Base-by-base conservation (phyloP, 768 basidiomycete genomes). In the Trametes maxima region DNA sequence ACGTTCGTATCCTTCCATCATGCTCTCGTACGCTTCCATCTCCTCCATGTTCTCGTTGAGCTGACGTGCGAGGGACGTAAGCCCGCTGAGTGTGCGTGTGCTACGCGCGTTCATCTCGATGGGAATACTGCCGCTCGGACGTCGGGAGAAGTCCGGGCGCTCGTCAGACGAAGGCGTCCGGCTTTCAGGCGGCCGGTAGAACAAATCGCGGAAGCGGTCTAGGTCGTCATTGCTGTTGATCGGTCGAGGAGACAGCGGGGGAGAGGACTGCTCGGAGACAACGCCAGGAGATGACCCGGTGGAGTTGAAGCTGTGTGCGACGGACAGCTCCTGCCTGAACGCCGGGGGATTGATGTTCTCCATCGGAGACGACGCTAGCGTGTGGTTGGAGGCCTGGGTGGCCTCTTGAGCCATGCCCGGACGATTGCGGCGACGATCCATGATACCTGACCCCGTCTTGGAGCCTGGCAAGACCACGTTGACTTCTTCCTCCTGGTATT, bases 181-280 rank as follows among this genome's bases (percentile, higher is more conserved):
- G 47, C 56, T 60, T 51, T 58, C 62, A 1, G 66, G 63, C 3
- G 87, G 87, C 43, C 76, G 78, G 70, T 88, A 91, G 73, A 92
- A 92, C 8, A 92, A 76, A 67, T 91, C 87, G 39, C 82, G 83
- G 76, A 88, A 92, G 12, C 82, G 79, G n/a, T 89, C 87, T 7
- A 91, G 77, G 64, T 91, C 88, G 57, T 87, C 86, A 0, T 82
- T 79, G 57, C 78, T 80, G 11, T 84, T 82, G 37, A 90, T 74
- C 2, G 80, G 80, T n/a, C 80, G 81, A 24, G 84, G 84, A 12
- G 80, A 68, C 70, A 77, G 64, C 69, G 77, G 59, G 68, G 82
- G 62, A 21, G 77, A 78, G 22, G 75, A 74, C 7, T 72, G 66
- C 49, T 68, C 65, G 13, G 75, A 77, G 48, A 67, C 60, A 19